A percentile compares a stretch with the other conserved stretches of the same genome.
These are phyloP conservation scores for Eucalyptus erythrocorys DNA, from an alignment of 345 rosid species.

Conservation along the genomic window DNA sequence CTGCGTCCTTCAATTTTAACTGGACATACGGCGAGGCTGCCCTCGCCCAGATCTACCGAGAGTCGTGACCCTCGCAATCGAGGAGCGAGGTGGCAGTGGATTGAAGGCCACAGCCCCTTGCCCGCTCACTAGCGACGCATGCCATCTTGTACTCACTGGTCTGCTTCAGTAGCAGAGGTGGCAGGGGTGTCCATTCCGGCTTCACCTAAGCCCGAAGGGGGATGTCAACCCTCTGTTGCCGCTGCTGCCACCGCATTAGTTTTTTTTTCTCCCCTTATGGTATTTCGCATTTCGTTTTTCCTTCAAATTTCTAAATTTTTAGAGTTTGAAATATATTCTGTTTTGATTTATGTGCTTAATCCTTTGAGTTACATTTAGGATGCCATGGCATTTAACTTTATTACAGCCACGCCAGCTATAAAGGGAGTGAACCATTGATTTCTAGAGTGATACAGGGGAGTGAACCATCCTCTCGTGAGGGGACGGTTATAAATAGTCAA, in stretches of 20 bases:
- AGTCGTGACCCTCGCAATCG: background rate
- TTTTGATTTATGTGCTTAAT: too few species aligned
- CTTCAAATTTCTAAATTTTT: too few species aligned
- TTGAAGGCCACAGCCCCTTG: background rate
- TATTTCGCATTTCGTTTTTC: too few species aligned
- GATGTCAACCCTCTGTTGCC: too few species aligned
- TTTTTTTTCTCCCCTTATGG: too few species aligned
- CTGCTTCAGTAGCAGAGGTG: background rate
- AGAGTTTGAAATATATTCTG: too few species aligned
- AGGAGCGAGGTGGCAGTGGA: background rate
- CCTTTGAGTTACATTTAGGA: too few species aligned
- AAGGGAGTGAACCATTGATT: background rate
- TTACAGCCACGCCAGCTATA: background rate
- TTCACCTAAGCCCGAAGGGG: background rate
- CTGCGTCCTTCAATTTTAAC: background rate
- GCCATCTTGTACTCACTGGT: background rate
- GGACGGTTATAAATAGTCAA: background rate
- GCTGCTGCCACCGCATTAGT: too few species aligned
- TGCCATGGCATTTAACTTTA: background rate
- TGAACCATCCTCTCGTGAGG: background rate
- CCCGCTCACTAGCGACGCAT: background rate
- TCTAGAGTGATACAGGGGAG: background rate
- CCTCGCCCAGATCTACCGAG: accelerated
- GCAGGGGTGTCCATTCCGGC: background rate
- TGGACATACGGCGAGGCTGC: background rate